Evolutionary conservation across 169 alveolate genomes (phyloP).

Genomic region (Cryptosporidium xiaoi): DNA sequence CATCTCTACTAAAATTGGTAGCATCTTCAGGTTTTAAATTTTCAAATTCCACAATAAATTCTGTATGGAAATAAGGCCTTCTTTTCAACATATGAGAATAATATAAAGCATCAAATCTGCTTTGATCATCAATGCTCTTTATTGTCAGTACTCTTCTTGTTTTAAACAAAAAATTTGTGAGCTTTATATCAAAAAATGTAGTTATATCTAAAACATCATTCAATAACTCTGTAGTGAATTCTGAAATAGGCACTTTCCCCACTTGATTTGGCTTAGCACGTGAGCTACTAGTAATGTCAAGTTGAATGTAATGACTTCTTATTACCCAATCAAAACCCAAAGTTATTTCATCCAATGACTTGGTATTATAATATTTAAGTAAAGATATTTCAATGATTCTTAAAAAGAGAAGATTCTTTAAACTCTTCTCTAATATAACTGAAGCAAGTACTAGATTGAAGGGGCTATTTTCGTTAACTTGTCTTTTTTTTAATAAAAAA

Average conservation of each 20-base stretch:
- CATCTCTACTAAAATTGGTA: slow-evolving; percentile 1
- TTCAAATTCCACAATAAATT: slow-evolving; percentile 16
- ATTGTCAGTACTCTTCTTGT: slow-evolving; percentile 11
- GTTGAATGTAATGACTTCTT: slow-evolving; percentile 21
- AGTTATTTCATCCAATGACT: slow-evolving; percentile 4
- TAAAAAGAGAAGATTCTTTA: slow-evolving; percentile 25
- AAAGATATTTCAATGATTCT: background rate
- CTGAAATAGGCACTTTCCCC: slow-evolving; percentile 23
- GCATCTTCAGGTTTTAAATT: background rate
- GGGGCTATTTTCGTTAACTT: background rate
- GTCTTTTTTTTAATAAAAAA: slow-evolving; percentile 11
- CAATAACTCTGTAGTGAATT: slow-evolving; percentile 30
- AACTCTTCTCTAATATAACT: slow-evolving; percentile 3
- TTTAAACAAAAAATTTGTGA: background rate
- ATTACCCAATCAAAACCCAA: slow-evolving; percentile 22
- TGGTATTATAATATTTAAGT: background rate
- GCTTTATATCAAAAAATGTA: background rate
- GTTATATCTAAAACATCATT: slow-evolving; percentile 1
- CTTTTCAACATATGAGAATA: slow-evolving; percentile 28
- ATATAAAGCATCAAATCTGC: slow-evolving; percentile 22
- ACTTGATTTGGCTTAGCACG: slow-evolving; percentile 6
- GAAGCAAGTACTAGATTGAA: slow-evolving; percentile 13
- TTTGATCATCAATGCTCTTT: background rate
- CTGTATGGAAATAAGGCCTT: slow-evolving; percentile 3
- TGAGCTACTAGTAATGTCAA: slow-evolving; percentile 25